Evolutionary conservation across 2,329 filamentous ascomycete species (phyloP).

Genomic region (Epichloe gansuensis): DNA sequence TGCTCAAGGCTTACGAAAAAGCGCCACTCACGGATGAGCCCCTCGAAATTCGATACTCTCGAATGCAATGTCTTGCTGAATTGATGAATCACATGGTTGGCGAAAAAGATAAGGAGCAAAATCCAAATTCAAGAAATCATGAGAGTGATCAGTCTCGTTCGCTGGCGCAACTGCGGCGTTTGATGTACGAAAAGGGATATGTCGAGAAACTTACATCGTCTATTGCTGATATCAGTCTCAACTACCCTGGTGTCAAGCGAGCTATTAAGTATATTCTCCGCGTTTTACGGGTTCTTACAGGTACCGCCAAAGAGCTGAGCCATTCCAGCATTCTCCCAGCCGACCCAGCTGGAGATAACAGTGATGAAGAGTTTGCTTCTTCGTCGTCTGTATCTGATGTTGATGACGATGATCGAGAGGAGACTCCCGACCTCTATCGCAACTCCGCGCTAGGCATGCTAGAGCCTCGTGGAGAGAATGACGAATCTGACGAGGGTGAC

Average conservation of each 20-base stretch:
- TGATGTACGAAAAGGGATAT: slow-evolving; percentile 99
- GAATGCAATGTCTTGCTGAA: slow-evolving; percentile 77
- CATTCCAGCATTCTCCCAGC: slow-evolving; percentile 64
- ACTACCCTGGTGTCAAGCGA: slow-evolving; percentile 83
- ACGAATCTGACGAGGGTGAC: slow-evolving; percentile 67
- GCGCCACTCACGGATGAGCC: slow-evolving; percentile 67
- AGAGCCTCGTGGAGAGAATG: slow-evolving; percentile 69
- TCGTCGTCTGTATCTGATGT: slow-evolving; percentile 82
- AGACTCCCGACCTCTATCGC: slow-evolving; percentile 92
- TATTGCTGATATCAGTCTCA: slow-evolving; percentile 89
- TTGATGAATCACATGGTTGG: slow-evolving; percentile 88
- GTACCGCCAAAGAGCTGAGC: slow-evolving; percentile 76
- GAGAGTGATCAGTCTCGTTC: slow-evolving; percentile 39
- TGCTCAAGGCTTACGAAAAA: slow-evolving; percentile 84
- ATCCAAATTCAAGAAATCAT: slow-evolving; percentile 27
- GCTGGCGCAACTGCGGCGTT: slow-evolving; percentile 72
- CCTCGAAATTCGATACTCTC: slow-evolving; percentile 75
- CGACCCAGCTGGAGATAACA: slow-evolving; percentile 49
- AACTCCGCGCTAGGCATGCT: slow-evolving; percentile 94
- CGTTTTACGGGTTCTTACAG: slow-evolving; percentile 76
- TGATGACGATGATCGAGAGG: slow-evolving; percentile 67
- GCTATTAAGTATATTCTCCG: slow-evolving; percentile 94
- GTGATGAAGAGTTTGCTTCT: slow-evolving; percentile 80
- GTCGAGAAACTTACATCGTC: slow-evolving; percentile 79
- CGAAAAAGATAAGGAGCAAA: slow-evolving; percentile 55